Evolutionary conservation across 2,329 filamentous ascomycete genomes (phyloP), one percentile per base, ranked within the genome.

Genomic region (Hypoxylon sp.): DNA sequence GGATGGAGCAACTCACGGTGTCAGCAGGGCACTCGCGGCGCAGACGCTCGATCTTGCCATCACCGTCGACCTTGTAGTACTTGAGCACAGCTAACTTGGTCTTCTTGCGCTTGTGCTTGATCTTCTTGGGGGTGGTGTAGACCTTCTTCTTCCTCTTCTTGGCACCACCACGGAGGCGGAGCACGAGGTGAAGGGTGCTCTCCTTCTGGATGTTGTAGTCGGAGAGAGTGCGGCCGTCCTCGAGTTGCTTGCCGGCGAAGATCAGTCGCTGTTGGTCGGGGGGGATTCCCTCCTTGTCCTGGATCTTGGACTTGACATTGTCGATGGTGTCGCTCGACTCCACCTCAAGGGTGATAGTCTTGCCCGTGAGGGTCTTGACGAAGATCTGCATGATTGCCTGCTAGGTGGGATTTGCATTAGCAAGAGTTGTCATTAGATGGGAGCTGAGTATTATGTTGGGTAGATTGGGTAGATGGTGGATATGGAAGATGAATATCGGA

Each of bases 101-200:
- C 95, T 99, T 99, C 94, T 98, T 99, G 89, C 94, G 92, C 94
- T 99, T 99, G 92, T 99, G 96, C 96, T 99, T 99, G 92, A 99
- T 99, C 94, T 99, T 99, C 94, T 99, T 99, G 85, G 96, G 96
- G 81, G 96, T 99, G 84, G 93, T 98, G 93, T 99, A 99, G 79
- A 99, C 96, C 94, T 99, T 99, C 94, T 97, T 97, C 93, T 99
- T 99, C 86, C 97, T 91, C 93, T 98, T 98, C 94, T 99, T 99
- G 83, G 86, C 94, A 85, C 95, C 96, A 89, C 96, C 96, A 90
- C 95, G 96, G 72, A 99, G 94, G 83, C 96, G 93, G 79, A 99
- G 92, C 79, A 99, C 96, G 79, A 98, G 88, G 87, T 99, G 96
- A 76, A 99, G 94, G 79, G 96, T 99, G 78, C 91, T 94, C 91